A percentile compares a stretch with the other conserved stretches of the same genome.
Conservation (phyloP, 2,329 filamentous ascomycete genomes). For the Alternaria solani region DNA sequence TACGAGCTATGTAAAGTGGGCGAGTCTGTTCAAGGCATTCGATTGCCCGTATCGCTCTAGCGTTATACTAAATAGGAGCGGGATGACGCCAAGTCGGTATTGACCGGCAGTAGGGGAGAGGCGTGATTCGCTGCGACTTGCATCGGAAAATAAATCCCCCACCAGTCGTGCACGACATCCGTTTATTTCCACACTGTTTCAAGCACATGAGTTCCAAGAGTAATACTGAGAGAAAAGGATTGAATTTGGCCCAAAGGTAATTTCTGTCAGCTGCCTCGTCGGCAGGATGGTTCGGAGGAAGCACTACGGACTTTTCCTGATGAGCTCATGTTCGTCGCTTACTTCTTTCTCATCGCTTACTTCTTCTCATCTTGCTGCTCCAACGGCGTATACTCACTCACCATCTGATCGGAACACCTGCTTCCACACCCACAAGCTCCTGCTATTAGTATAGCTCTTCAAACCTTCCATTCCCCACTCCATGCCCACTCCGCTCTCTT, state of each 20-base stretch:
- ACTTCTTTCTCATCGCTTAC: background rate
- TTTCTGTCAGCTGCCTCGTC: background rate
- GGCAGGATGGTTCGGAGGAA: background rate
- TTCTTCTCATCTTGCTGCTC: no score
- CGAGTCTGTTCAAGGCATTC: background rate
- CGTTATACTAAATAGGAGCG: background rate
- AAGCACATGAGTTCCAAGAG: background rate
- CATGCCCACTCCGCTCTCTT: constrained; percentile 77
- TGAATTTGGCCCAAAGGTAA: background rate
- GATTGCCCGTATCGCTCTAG: background rate
- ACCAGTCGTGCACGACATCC: background rate
- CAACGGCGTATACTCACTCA: no score
- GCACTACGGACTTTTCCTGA: background rate
- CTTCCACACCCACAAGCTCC: background rate
- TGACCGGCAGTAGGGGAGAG: background rate
- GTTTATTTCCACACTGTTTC: background rate
- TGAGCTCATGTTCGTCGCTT: background rate
- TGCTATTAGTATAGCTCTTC: constrained; percentile 29
- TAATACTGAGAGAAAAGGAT: background rate
- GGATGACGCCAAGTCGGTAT: background rate
- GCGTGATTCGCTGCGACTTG: background rate
- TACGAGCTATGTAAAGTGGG: background rate
- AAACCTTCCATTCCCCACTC: constrained; percentile 60
- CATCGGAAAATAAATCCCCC: background rate
- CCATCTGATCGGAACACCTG: background rate